These are phyloP conservation scores for Chlamydomonas eustigma DNA, from an alignment of 139 green algal species.

Conservation along the genomic window DNA sequence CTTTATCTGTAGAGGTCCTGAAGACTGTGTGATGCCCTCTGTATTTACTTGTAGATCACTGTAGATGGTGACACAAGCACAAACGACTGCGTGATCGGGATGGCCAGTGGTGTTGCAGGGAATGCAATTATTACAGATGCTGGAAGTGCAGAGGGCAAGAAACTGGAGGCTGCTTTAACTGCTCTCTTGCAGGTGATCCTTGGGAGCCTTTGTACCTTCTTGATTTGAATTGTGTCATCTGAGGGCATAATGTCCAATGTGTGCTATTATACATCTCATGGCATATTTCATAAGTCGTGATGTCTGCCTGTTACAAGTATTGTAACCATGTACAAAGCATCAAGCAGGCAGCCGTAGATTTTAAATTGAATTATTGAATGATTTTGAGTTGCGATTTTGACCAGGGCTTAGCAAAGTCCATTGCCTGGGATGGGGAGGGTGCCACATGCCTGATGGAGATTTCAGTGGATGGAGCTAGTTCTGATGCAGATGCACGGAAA, in stretches of 20 bases:
- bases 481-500: constrained; percentile 51
- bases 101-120: constrained; percentile 69
- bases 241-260: too few species aligned
- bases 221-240: too few species aligned
- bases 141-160: constrained; percentile 44
- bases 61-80: constrained; percentile 89
- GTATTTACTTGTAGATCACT: constrained; percentile 12
- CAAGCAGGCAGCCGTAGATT: too few species aligned
- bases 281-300: too few species aligned
- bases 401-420: constrained; percentile 88
- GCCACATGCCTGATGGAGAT: constrained; percentile 93
- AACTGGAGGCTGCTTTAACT: constrained; percentile 83
- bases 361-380: too few species aligned
- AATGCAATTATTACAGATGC: constrained; percentile 61
- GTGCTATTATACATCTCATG: too few species aligned
- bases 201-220: too few species aligned
- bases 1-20: neutral
- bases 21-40: neutral
- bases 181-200: constrained; percentile 81
- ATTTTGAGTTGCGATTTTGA: too few species aligned
- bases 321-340: too few species aligned
- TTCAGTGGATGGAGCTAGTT: constrained; percentile 41
- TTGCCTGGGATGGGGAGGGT: constrained; percentile 98
- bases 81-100: constrained; percentile 83
- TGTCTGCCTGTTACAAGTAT: too few species aligned